phyloP scores from a whole-genome alignment of 1,284 basidiomycete species.

The Leccinum glutinopallens region DNA sequence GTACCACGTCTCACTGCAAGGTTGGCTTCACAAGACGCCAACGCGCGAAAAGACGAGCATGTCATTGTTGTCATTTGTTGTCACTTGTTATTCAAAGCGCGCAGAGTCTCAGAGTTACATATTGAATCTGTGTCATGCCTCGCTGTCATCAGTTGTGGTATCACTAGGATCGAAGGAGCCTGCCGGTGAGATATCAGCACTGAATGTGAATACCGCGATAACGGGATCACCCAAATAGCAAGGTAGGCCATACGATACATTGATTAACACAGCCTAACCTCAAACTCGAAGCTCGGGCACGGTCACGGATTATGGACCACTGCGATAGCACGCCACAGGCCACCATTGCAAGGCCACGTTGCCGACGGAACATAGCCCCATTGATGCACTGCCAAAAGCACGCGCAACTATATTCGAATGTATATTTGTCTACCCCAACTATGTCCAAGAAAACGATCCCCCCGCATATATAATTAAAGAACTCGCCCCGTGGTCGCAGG shows the following conservation, averaged over 20 bases:
- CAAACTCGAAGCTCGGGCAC: not conserved
- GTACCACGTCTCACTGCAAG: conserved; percentile 17
- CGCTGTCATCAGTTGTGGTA: no score
- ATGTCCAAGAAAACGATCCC: conserved; percentile 6
- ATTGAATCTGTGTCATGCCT: no score
- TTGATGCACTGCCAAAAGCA: not conserved
- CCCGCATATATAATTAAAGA: conserved; percentile 23
- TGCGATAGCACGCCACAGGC: not conserved
- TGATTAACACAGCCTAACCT: not conserved
- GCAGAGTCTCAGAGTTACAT: no score
- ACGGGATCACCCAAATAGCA: not conserved
- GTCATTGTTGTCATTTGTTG: conserved; percentile 35
- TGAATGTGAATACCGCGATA: no score
- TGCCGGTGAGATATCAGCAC: not conserved
- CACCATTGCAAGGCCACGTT: not conserved
- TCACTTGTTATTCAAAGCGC: conserved; percentile 27
- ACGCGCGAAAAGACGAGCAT: conserved; percentile 26
- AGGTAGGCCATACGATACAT: not conserved
- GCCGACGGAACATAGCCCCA: not conserved
- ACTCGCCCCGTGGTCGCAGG: conserved; percentile 1
- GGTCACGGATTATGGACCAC: not conserved
- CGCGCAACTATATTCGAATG: not conserved
- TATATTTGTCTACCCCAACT: conserved; percentile 13
- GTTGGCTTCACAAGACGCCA: conserved; percentile 18
- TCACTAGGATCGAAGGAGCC: no score